These are phyloP conservation scores for Candida anglica DNA, from an alignment of 805 yeast genomes.

Conservation along the genomic window DNA sequence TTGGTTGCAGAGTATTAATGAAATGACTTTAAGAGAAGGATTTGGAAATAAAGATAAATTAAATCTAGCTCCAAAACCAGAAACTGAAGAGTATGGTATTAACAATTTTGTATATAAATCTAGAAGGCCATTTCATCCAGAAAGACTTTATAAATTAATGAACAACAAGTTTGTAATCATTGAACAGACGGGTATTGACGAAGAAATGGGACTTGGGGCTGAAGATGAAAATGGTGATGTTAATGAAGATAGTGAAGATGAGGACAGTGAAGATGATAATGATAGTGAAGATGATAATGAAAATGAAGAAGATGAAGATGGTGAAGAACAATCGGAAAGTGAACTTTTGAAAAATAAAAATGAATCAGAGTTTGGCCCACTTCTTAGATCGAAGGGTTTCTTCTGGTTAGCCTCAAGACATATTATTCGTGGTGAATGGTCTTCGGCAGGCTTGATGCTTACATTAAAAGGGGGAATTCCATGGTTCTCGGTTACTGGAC, in stretches of 20 bases:
- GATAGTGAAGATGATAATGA: conserved; percentile 10
- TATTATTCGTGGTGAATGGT: conserved; percentile 42
- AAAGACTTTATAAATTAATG: conserved; percentile 31
- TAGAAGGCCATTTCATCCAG: conserved; percentile 44
- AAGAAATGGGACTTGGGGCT: too few species aligned
- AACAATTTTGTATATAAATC: conserved; percentile 39
- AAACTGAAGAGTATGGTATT: conserved; percentile 45
- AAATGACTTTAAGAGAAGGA: conserved; percentile 31
- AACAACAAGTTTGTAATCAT: conserved; percentile 31
- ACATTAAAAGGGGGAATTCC: conserved; percentile 40
- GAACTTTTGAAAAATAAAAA: conserved; percentile 29
- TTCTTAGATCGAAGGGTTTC: conserved; percentile 41
- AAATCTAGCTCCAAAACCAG: conserved; percentile 37
- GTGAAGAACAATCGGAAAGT: conserved; percentile 15
- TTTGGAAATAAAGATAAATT: conserved; percentile 12
- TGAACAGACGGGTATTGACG: conserved; percentile 14
- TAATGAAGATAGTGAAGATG: conserved; percentile 13
- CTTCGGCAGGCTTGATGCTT: conserved; percentile 40
- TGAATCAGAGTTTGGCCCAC: conserved; percentile 30
- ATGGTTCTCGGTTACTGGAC: conserved; percentile 35
- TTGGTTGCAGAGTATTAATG: conserved; percentile 40
- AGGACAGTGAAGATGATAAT: conserved; percentile 8
- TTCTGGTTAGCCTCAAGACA: conserved; percentile 42
- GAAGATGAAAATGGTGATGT: conserved; percentile 10
- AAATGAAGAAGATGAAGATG: conserved; percentile 8